These are phyloP conservation scores for Salvia splendens DNA, from an alignment of 257 asterid genomes.

Conservation along the genomic window DNA sequence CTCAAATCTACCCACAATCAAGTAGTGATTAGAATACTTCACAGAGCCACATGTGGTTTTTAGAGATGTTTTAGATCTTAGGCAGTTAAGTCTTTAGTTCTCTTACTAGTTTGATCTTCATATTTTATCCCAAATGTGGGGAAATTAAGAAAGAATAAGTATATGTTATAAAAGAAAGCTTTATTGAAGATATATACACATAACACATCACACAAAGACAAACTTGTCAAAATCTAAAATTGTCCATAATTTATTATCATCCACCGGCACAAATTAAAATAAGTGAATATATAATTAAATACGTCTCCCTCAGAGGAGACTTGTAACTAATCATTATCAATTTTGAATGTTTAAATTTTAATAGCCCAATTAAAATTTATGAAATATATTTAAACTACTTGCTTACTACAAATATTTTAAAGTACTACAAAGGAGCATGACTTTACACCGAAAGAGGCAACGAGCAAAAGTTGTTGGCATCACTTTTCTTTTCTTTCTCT, in stretches of 20 bases:
- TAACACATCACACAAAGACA: not conserved
- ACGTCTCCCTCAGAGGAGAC: slow-evolving; percentile 26
- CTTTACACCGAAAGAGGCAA: slow-evolving; percentile 42
- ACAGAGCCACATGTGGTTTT: too few species aligned
- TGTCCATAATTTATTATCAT: slow-evolving; percentile 6
- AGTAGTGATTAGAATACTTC: too few species aligned
- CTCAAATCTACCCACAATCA: too few species aligned
- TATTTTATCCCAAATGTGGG: not conserved
- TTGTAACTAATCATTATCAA: slow-evolving; percentile 10
- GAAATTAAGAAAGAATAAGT: not conserved
- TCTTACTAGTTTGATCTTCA: not conserved
- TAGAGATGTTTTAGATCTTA: too few species aligned
- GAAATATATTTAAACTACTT: slow-evolving; percentile 21
- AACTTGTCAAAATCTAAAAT: slow-evolving; percentile 28
- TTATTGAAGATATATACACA: not conserved
- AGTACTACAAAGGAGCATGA: slow-evolving; percentile 30
- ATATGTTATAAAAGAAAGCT: not conserved
- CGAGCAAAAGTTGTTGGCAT: slow-evolving; percentile 30
- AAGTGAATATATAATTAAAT: slow-evolving; percentile 1
- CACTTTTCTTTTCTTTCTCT: slow-evolving; percentile 9
- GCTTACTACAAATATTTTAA: slow-evolving; percentile 22
- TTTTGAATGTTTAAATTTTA: not conserved
- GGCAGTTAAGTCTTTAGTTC: not conserved
- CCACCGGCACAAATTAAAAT: slow-evolving; percentile 22
- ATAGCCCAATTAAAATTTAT: not conserved